Base-by-base conservation (phyloP, 768 basidiomycete genomes). In the Leccinum disarticulatum region DNA sequence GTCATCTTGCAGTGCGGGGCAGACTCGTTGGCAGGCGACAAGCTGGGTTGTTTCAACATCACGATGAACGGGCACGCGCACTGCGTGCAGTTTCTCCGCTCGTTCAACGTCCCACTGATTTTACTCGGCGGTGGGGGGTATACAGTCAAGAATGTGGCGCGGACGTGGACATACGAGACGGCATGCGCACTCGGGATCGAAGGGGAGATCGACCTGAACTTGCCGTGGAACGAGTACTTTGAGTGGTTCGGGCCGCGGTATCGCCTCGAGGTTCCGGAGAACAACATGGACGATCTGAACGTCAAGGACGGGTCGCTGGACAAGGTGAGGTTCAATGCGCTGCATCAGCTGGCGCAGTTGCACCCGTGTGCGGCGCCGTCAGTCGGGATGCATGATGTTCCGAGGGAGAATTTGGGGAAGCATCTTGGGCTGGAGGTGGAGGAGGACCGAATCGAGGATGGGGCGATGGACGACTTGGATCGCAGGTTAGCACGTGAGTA, bases 221-320 rank as follows among this genome's bases (percentile, higher is more conserved):
- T 94, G 58, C 91, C 91, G 2, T 93, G 87, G 85, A 91, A 88
- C 73, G 84, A 87, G 65, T 96, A 94, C 72, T 92, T 98, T 70
- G 96, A 98, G 73, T 99, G 95, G 88, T 98, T 95, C 72, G 97
- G 95, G 0, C 96, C 96, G 15, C 79, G 95, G 61, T 99, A 95
- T 74, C 81, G 95, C 61, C 79, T 99, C 38, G 95, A 98, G 68
- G 95, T 99, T 2, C 81, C 86, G 27, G 81, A 84, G 62, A 98
- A 90, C 68, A 98, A 98, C 69, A 93, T 96, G 90, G 95, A 97
- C 61, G 93, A 98, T 68, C 76, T 91, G 66, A 99, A 98, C 70
- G 74, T 87, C 60, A 84, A 82, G 62, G 90, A 95, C 65, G 84
- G 84, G 10, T 90, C 91, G 30, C 74, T 98, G 35, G 88, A 96